Conservation (phyloP, 2,329 filamentous ascomycete species). For the Clonostachys sp. region DNA sequence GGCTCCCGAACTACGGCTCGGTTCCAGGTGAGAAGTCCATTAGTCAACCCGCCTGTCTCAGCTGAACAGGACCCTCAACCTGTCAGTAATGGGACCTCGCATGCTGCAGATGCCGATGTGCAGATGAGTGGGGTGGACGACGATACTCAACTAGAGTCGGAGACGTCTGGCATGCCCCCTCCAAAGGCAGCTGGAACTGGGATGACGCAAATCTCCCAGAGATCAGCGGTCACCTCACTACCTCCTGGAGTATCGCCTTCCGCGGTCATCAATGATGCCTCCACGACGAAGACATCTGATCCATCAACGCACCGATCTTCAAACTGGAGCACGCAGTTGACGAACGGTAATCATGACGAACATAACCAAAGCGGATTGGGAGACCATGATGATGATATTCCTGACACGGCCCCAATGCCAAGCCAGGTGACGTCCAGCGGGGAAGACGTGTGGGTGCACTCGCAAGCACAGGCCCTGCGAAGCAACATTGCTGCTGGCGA, state of each 20-base stretch:
- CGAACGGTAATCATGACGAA: slow-evolving; percentile 57
- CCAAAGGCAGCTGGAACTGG: slow-evolving; percentile 26
- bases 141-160: slow-evolving; percentile 38
- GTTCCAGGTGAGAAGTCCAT: slow-evolving; percentile 51
- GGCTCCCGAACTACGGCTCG: slow-evolving; percentile 44
- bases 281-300: slow-evolving; percentile 86
- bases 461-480: slow-evolving; percentile 47
- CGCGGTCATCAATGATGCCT: slow-evolving; percentile 74
- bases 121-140: slow-evolving; percentile 57
- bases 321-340: slow-evolving; percentile 66
- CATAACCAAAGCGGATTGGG: slow-evolving; percentile 22
- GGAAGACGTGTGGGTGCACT: slow-evolving; percentile 48
- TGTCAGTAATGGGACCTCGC: slow-evolving; percentile 52
- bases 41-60: slow-evolving; percentile 55
- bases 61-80: slow-evolving; percentile 21
- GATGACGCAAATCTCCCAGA: slow-evolving; percentile 59
- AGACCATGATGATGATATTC: slow-evolving; percentile 34
- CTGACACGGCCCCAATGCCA: slow-evolving; percentile 46
- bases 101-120: slow-evolving; percentile 46
- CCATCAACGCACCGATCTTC: slow-evolving; percentile 60
- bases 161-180: slow-evolving; percentile 45
- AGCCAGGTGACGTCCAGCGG: slow-evolving; percentile 47
- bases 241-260: slow-evolving; percentile 55
- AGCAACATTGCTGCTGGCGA: slow-evolving; percentile 19
- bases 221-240: slow-evolving; percentile 53